Evolutionary conservation across 805 yeast species (phyloP).

Genomic region (Sugiyamaella marilandica): DNA sequence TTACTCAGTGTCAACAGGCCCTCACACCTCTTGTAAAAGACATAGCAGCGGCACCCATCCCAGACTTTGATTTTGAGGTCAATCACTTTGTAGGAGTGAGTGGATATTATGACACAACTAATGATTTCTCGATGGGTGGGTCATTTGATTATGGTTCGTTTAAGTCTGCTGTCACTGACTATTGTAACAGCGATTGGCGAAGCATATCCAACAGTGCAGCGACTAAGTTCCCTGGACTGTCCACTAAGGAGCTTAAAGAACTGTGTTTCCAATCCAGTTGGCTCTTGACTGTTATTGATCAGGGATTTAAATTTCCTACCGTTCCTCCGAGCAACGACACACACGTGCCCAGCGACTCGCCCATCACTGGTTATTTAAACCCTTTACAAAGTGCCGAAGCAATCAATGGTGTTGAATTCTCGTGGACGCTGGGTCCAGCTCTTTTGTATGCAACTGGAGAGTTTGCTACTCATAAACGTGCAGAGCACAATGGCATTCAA

Average conservation of each 20-base stretch:
- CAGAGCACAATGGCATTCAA: constrained; percentile 19
- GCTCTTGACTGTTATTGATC: constrained; percentile 84
- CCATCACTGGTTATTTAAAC: constrained; percentile 30
- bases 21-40: constrained; percentile 61
- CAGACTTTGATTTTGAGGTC: constrained; percentile 69
- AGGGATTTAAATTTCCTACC: constrained; percentile 80
- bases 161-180: constrained; percentile 58
- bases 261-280: constrained; percentile 95
- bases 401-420: constrained; percentile 77
- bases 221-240: constrained; percentile 56
- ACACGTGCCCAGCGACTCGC: neutral
- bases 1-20: constrained; percentile 62
- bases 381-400: constrained; percentile 80
- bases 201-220: constrained; percentile 41
- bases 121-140: constrained; percentile 87
- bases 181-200: constrained; percentile 75
- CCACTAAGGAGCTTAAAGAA: constrained; percentile 49
- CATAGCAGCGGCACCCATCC: constrained; percentile 32
- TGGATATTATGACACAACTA: constrained; percentile 96
- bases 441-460: constrained; percentile 75
- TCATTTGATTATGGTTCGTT: constrained; percentile 68
- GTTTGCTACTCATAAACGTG: constrained; percentile 10
- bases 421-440: constrained; percentile 94
- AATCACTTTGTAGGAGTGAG: constrained; percentile 91
- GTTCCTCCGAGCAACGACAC: constrained; percentile 10